Evolutionary conservation across 2,329 filamentous ascomycete species (phyloP), one percentile per base, ranked within the genome.

Genomic region (Verticillium isaacii): DNA sequence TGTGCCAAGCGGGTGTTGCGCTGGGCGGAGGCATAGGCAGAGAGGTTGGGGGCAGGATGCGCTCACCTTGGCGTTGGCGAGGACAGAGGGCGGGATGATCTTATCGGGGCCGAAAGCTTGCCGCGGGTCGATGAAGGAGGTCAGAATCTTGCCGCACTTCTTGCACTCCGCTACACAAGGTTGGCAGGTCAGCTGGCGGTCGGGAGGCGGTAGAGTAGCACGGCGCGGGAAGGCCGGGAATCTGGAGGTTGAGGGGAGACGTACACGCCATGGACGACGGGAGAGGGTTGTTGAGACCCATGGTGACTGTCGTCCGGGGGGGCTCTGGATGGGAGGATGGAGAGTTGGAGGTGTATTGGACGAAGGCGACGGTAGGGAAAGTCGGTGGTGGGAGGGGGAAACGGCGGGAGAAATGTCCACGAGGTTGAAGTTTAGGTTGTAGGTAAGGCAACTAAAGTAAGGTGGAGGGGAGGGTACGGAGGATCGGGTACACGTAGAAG

Each of bases 71-170:
- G 95, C 95, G 75, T 92, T 92, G 66, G 90, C 90, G 69, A 99
- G 88, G 69, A 99, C 85, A 59, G 89, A 85, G 8, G 94, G 93
- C 58, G 95, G 95, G 69, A 99, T 99, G 74, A 99, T 89, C 77
- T 98, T 98, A 77, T 98, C 95, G 61, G 95, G 94, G 6, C 94
- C 93, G 75, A 98, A 97, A 23, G 94, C 81, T 80, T 98, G 94
- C 72, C 89, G 86, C 23, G 95, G 95, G 74, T 98, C 95, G 74
- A 98, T 86, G 75, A 99, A 99, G 14, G 93, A 96, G 56, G 91
- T 86, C 68, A 99, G 85, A 71, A 98, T 98, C 82, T 96, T 97
- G 73, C 91, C 91, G 74, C 93, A 95, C 79, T 99, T 99, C 77
- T 90, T 95, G 80, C 95, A 98, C 81, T 99, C 95, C 81, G 92